A percentile compares a stretch with the other conserved stretches of the same genome.
Evolutionary conservation across 768 basidiomycete genomes (phyloP).

Genomic region (Mycena crocata): DNA sequence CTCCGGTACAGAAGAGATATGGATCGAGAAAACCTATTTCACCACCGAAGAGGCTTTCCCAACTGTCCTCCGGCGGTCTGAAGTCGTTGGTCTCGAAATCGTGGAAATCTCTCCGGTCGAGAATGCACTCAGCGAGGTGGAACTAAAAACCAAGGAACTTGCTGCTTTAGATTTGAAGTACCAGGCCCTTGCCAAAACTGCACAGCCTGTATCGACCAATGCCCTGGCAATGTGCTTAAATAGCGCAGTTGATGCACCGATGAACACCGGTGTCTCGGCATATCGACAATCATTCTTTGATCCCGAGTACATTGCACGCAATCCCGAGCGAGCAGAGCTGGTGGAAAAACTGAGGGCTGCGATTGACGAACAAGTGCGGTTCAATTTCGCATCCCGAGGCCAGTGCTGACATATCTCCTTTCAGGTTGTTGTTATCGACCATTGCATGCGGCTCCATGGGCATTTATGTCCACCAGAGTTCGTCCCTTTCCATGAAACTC

Average conservation of each 20-base stretch:
- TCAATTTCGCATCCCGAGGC: not conserved
- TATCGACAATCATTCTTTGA: constrained; percentile 85
- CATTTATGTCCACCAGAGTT: constrained; percentile 88
- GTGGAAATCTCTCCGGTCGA: constrained; percentile 89
- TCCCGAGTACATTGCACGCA: constrained; percentile 70
- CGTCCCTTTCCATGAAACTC: constrained; percentile 90
- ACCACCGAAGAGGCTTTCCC: constrained; percentile 92
- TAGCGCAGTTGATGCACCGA: constrained; percentile 84
- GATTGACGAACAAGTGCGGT: constrained; percentile 86
- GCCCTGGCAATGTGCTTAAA: constrained; percentile 90
- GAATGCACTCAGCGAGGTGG: constrained; percentile 84
- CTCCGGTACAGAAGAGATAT: constrained; percentile 78
- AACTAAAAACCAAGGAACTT: constrained; percentile 83
- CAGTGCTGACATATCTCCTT: constrained; percentile 7
- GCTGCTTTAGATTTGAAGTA: constrained; percentile 76
- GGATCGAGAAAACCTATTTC: constrained; percentile 91
- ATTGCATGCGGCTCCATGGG: constrained; percentile 86
- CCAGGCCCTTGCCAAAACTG: constrained; percentile 81
- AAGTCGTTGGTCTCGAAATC: constrained; percentile 77
- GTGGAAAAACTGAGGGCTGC: constrained; percentile 78
- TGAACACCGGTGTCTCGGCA: constrained; percentile 79
- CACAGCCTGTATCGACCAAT: constrained; percentile 80
- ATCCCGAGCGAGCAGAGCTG: constrained; percentile 77
- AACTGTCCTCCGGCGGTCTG: constrained; percentile 90
- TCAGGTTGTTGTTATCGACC: constrained; percentile 84